Base-by-base conservation (phyloP, 768 basidiomycete species). In the Saitozyma sp. region DNA sequence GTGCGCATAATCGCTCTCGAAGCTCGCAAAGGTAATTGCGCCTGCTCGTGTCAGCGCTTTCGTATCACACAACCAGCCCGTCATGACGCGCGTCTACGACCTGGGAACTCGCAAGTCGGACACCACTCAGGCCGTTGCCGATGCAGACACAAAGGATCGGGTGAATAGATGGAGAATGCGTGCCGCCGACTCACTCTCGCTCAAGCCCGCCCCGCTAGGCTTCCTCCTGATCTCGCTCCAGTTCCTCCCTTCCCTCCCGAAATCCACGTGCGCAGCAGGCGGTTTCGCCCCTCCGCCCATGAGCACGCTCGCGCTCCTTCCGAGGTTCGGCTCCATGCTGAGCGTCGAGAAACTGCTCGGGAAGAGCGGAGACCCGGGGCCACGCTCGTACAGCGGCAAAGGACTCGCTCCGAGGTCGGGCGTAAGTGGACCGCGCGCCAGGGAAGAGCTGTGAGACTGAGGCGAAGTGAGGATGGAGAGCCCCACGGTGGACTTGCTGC, bases 291-390 rank as follows among this genome's bases (percentile, higher is more conserved):
- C 56, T 17, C 67, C 61, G 4, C 70, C 70, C 1, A 58, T 59
- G 40, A 68, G 43, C 43, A 70, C 62, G 61, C 69, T 73, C 10
- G 68, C 74, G 40, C 64, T 67, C 51, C 76, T 51, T 7, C 75
- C 67, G 69, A 91, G 79, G 20, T 88, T 90, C 19, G 90, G 89
- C 41, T 84, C 85, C 42, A 84, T 68, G 29, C 85, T 84, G 65
- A 92, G 78, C 58, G 84, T 84, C 40, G 89, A 85, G 78, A 92
- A 94, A 73, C 85, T 89, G 67, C 85, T 88, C 3, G 89, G 89
- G 81, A 94, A 94, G 8, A 92, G 80, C 13, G 90, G 91, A 66
- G 87, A 85, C 0, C 89, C 91, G 1, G 88, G 86, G 0, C 81
- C 83, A 6, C 89, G 83, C 66, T 90, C 89, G 29, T 29, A 29